phyloP scores from a whole-genome alignment of 108 stramenopile genomes.

The Cyclotella atomus region DNA sequence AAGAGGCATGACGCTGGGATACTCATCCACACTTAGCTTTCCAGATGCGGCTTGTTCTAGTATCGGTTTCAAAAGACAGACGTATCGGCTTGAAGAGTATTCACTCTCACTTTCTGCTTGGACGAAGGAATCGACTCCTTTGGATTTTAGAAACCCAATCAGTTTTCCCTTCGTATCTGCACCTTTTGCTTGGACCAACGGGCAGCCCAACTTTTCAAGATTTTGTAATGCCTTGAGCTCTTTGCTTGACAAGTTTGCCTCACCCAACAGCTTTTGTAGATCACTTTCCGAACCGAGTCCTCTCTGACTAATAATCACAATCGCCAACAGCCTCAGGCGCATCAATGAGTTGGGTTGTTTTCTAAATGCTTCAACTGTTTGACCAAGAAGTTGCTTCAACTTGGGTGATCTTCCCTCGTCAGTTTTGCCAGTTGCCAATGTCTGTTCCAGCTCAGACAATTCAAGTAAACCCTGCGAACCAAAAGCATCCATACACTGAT shows the following conservation, averaged over 20 bases:
- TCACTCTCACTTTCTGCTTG: conserved; percentile 69
- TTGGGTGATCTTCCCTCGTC: conserved; percentile 80
- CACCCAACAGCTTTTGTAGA: conserved; percentile 63
- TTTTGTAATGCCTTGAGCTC: conserved; percentile 66
- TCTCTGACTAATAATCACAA: conserved; percentile 84
- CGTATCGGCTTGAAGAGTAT: conserved; percentile 85
- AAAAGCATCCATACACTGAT: conserved; percentile 93
- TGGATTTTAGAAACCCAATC: conserved; percentile 16
- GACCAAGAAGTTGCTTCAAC: conserved; percentile 64
- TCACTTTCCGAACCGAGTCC: conserved; percentile 67
- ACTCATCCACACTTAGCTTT: conserved; percentile 79
- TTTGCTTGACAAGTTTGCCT: conserved; percentile 65
- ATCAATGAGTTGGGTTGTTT: conserved; percentile 55
- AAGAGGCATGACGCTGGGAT: conserved; percentile 89
- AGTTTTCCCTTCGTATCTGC: conserved; percentile 19
- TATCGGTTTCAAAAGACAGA: conserved; percentile 70
- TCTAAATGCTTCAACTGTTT: conserved; percentile 60
- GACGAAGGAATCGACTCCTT: conserved; percentile 18
- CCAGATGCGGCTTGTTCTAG: conserved; percentile 68
- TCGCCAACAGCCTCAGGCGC: conserved; percentile 83
- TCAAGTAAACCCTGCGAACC: conserved; percentile 72
- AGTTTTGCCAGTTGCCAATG: conserved; percentile 90
- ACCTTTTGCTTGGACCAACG: conserved; percentile 36
- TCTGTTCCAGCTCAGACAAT: conserved; percentile 91
- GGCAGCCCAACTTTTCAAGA: conserved; percentile 75